A percentile compares a stretch with the other conserved stretches of the same genome.
These are phyloP conservation scores for Pleurotus tuoliensis DNA, from an alignment of 768 basidiomycete species.

Conservation along the genomic window DNA sequence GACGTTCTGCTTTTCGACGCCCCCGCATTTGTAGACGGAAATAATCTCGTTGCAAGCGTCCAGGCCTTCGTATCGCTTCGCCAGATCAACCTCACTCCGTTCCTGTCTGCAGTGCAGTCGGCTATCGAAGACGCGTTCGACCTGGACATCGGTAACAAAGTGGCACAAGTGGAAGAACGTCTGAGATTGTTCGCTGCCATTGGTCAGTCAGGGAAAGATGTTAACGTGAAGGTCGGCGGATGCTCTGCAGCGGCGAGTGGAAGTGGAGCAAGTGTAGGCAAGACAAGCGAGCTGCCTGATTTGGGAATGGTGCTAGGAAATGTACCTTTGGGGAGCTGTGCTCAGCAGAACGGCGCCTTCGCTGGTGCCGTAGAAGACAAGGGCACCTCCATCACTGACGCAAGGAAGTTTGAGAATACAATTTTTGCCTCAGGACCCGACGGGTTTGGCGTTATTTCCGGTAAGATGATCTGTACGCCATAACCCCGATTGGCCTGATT, in stretches of 20 bases:
- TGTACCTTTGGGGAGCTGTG: constrained; percentile 29
- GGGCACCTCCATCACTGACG: constrained; percentile 14
- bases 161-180: constrained; percentile 23
- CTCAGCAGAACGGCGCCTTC: constrained; percentile 8
- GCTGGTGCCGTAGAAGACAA: constrained; percentile 17
- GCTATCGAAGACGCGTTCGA: constrained; percentile 23
- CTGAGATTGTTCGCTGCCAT: constrained; percentile 30
- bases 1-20: constrained; percentile 36
- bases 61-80: constrained; percentile 34
- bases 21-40: constrained; percentile 33
- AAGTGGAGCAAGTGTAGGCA: constrained; percentile 16
- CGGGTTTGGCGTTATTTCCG: constrained; percentile 42
- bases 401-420: constrained; percentile 20
- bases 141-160: constrained; percentile 25
- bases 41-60: constrained; percentile 26
- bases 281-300: constrained; percentile 26
- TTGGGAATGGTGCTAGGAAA: constrained; percentile 30
- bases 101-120: constrained; percentile 17
- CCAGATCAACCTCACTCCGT: constrained; percentile 20
- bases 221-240: constrained; percentile 26
- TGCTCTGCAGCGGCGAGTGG: constrained; percentile 18
- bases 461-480: constrained; percentile 16
- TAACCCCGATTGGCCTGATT: not conserved
- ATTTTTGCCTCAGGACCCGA: constrained; percentile 32
- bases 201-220: constrained; percentile 27